A percentile compares a stretch with the other conserved stretches of the same genome.
These are phyloP conservation scores for Neovahlkampfia damariscottae DNA, from an alignment of 78 protist species.

Conservation along the genomic window DNA sequence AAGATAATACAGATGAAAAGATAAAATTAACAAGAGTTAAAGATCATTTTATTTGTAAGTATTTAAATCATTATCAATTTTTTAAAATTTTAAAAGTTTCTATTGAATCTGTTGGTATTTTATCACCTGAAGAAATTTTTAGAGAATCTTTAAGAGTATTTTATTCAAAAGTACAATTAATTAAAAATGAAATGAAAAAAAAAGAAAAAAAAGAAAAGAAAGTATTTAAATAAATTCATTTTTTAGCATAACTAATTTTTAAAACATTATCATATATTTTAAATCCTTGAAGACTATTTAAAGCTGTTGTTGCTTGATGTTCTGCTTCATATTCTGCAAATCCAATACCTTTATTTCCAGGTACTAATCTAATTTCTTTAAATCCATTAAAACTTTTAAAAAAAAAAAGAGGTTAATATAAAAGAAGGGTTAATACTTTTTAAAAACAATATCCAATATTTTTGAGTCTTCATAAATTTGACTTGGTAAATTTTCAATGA, in stretches of 20 bases:
- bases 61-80: too few relatives aligned
- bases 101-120: not conserved
- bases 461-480: constrained; percentile 49
- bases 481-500: constrained; percentile 65
- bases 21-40: constrained; percentile 15
- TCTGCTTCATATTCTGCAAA: not conserved
- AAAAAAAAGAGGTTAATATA: constrained; percentile 18
- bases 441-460: constrained; percentile 41
- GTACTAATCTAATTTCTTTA: not conserved
- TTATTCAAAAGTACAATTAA: not conserved
- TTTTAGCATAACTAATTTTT: not conserved
- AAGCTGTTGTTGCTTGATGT: not conserved
- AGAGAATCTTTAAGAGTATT: not conserved
- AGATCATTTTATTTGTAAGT: constrained; percentile 15
- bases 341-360: constrained; percentile 2
- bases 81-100: too few relatives aligned
- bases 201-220: not conserved
- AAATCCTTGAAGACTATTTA: not conserved
- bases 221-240: too few relatives aligned
- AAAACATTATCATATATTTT: not conserved
- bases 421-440: constrained; percentile 48
- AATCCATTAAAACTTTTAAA: constrained; percentile 1
- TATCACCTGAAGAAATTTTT: not conserved
- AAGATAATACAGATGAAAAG: constrained; percentile 2
- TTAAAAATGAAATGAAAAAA: not conserved